Evolutionary conservation across 2,329 filamentous ascomycete genomes (phyloP).

Genomic region (Penicillium psychrosexuale): DNA sequence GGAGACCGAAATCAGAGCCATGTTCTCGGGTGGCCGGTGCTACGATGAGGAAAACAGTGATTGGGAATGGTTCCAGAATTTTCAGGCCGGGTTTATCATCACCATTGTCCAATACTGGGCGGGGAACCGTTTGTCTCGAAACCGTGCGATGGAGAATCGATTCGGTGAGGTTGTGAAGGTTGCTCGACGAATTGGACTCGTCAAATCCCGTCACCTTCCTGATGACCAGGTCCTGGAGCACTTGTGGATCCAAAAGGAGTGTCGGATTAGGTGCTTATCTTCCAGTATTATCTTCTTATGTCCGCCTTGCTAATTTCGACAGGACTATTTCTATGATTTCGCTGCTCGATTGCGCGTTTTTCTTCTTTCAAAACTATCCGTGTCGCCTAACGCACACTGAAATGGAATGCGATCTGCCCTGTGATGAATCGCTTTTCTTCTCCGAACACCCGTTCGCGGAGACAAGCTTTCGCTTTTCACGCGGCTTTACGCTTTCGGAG

Average conservation of each 20-base stretch:
- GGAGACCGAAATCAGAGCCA: conserved; percentile 40
- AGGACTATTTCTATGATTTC: conserved; percentile 43
- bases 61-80: conserved; percentile 40
- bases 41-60: conserved; percentile 25
- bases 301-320: conserved; percentile 6
- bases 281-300: not conserved
- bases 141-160: conserved; percentile 44
- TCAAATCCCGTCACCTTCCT: conserved; percentile 37
- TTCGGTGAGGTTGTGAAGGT: conserved; percentile 45
- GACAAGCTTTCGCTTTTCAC: conserved; percentile 37
- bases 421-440: conserved; percentile 40
- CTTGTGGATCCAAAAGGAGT: conserved; percentile 46
- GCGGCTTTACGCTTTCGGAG: conserved; percentile 37
- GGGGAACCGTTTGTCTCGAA: conserved; percentile 37
- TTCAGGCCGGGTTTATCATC: conserved; percentile 46
- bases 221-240: conserved; percentile 39
- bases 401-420: conserved; percentile 46
- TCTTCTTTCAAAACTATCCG: conserved; percentile 47
- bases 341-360: conserved; percentile 45
- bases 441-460: conserved; percentile 44
- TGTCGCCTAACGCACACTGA: conserved; percentile 41
- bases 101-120: conserved; percentile 46
- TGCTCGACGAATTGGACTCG: conserved; percentile 39
- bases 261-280: conserved; percentile 39
- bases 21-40: conserved; percentile 27